A percentile compares a stretch with the other conserved stretches of the same genome.
Conservation (phyloP, 2,329 filamentous ascomycete species). For the Ophiostoma himal-ulmi region DNA sequence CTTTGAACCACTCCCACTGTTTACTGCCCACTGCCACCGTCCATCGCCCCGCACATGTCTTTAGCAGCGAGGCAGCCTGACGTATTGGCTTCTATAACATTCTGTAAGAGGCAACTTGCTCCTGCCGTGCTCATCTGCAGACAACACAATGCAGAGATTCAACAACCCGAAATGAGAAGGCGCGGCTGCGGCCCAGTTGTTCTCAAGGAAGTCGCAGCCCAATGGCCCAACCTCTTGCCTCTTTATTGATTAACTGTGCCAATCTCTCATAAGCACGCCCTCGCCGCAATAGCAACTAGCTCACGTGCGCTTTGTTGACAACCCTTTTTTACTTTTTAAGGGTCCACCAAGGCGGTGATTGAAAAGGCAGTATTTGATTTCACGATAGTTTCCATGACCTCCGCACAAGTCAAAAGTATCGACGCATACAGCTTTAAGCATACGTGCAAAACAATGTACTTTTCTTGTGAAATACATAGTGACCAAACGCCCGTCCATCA, state of each 20-base stretch:
- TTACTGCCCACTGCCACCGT: not conserved
- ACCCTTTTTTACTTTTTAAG: not conserved
- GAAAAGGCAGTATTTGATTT: not conserved
- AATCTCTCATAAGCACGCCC: not conserved
- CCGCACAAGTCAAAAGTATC: too few species aligned
- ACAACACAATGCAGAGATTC: not conserved
- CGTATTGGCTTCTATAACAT: not conserved
- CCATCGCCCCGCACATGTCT: constrained; percentile 11
- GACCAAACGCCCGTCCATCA: constrained; percentile 14
- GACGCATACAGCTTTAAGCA: not conserved
- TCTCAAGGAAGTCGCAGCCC: not conserved
- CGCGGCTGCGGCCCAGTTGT: not conserved
- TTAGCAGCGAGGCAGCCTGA: constrained; percentile 3
- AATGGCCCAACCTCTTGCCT: not conserved
- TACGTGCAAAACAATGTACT: constrained; percentile 1
- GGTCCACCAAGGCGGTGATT: not conserved
- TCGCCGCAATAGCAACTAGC: not conserved
- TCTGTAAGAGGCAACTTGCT: not conserved
- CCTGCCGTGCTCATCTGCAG: not conserved
- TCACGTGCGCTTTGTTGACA: constrained; percentile 8
- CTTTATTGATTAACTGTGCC: not conserved
- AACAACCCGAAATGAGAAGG: not conserved
- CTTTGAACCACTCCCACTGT: not conserved
- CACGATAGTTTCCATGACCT: not conserved
- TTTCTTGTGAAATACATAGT: constrained; percentile 6